Evolutionary conservation across 495 filamentous ascomycete genomes (phyloP).

Genomic region (Penicillium maclennaniae): DNA sequence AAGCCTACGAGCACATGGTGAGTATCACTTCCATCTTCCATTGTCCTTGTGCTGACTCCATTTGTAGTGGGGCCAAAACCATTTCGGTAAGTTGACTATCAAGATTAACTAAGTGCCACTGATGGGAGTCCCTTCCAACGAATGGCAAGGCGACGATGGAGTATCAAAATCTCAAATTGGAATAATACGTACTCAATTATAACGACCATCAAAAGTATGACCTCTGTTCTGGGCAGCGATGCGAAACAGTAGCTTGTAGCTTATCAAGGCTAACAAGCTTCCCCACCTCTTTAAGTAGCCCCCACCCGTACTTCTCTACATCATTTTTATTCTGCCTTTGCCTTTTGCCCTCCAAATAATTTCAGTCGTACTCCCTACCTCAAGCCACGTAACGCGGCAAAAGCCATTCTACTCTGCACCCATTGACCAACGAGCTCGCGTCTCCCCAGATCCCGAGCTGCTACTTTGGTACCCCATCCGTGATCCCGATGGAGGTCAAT

Average conservation of each 20-base stretch:
- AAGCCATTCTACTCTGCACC: not conserved
- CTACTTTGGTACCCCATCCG: conserved; percentile 3
- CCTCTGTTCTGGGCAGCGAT: not conserved
- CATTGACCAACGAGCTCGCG: not conserved
- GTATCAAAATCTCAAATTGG: not conserved
- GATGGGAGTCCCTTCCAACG: not conserved
- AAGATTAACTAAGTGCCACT: conserved; percentile 50
- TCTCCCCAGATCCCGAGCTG: not conserved
- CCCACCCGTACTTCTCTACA: not conserved
- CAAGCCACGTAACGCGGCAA: not conserved
- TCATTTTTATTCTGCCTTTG: no score
- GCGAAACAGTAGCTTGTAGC: not conserved
- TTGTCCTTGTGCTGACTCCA: conserved; percentile 15
- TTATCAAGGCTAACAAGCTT: conserved; percentile 1
- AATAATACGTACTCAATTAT: not conserved
- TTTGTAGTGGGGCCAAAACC: conserved; percentile 63
- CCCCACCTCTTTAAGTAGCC: conserved; percentile 14
- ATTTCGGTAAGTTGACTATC: conserved; percentile 72
- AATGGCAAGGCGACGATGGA: not conserved
- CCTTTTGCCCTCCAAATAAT: not conserved
- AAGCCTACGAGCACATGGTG: conserved; percentile 51
- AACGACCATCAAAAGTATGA: not conserved
- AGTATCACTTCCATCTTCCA: conserved; percentile 7
- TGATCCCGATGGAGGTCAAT: conserved; percentile 23
- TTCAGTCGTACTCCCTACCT: not conserved